These are phyloP conservation scores for Syzygium malaccense DNA, from an alignment of 441 rosid species.

Conservation along the genomic window DNA sequence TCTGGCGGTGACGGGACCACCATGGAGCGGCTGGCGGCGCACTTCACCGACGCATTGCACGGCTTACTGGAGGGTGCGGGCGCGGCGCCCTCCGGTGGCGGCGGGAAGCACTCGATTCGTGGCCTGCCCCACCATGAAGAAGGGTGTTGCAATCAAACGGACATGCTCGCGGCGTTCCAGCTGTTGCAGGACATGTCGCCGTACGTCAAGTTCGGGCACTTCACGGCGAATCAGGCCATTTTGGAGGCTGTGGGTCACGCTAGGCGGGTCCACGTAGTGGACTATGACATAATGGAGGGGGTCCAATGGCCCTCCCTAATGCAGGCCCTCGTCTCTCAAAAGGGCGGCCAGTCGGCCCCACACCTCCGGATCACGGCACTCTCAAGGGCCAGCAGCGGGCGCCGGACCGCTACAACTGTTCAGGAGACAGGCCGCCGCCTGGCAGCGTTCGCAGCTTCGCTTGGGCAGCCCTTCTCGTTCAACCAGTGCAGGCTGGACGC, in stretches of 20 bases:
- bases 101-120: neutral
- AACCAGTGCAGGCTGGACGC: conserved; percentile 57
- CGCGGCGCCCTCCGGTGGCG: neutral
- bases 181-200: conserved; percentile 14
- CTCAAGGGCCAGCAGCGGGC: conserved; percentile 40
- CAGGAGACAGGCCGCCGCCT: conserved; percentile 72
- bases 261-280: conserved; percentile 7
- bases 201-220: conserved; percentile 12
- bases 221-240: conserved; percentile 14
- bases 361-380: conserved; percentile 77
- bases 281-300: conserved; percentile 69
- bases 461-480: conserved; percentile 68
- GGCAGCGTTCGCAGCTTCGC: conserved; percentile 57
- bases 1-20: neutral
- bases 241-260: conserved; percentile 2
- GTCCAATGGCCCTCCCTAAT: conserved; percentile 81
- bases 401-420: conserved; percentile 41
- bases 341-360: conserved; percentile 42
- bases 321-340: conserved; percentile 63
- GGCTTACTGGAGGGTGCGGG: neutral
- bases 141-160: neutral
- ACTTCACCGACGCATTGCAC: neutral
- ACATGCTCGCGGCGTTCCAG: neutral
- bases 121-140: neutral
- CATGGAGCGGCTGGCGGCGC: neutral